Evolutionary conservation across 2,329 filamentous ascomycete species (phyloP), one percentile per base, ranked within the genome.

Genomic region (Hypoxylon sp.): DNA sequence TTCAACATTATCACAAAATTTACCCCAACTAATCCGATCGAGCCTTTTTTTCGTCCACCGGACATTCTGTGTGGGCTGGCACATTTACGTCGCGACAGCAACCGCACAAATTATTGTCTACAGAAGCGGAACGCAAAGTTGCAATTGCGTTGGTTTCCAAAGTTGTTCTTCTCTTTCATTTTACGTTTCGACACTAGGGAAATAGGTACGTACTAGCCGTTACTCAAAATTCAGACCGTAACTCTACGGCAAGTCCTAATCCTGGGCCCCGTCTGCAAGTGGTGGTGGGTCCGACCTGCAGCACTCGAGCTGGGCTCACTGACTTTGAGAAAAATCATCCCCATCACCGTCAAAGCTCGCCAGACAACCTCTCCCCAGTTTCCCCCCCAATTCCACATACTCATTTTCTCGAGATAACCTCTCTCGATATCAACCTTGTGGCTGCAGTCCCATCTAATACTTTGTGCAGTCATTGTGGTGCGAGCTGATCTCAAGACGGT

Each of bases 21-120:
- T 75, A 74, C 75, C 74, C 75, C 74, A 76, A 75, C 73, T 75
- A 74, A 70, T 75, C 70, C 73, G 73, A 69, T 58, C 52, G 54
- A 63, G 44, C 32, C 51, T 57, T 66, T 42, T 59, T n/a, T n/a
- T n/a, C n/a, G n/a, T 60, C 59, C 50, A 38, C 54, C 66, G 66
- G 63, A 66, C 62, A 68, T 60, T 61, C 42, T 58, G 62, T 65
- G 65, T n/a, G n/a, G n/a, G n/a, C n/a, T n/a, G 58, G 32, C 54
- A 56, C 54, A 16, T 57, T 57, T 60, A 61, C 52, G 63, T 68
- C 55, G 63, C 58, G 58, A 55, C 26, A 62, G 63, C 60, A 69
- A 67, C 63, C 49, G 61, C 32, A 40, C 33, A 56, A 53, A 46
- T 46, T 53, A 38, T 46, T 42, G 42, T 32, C 9, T 36, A 58